These are phyloP conservation scores for Dictyostelium brefeldianum DNA, from an alignment of 78 protist genomes.

Conservation along the genomic window DNA sequence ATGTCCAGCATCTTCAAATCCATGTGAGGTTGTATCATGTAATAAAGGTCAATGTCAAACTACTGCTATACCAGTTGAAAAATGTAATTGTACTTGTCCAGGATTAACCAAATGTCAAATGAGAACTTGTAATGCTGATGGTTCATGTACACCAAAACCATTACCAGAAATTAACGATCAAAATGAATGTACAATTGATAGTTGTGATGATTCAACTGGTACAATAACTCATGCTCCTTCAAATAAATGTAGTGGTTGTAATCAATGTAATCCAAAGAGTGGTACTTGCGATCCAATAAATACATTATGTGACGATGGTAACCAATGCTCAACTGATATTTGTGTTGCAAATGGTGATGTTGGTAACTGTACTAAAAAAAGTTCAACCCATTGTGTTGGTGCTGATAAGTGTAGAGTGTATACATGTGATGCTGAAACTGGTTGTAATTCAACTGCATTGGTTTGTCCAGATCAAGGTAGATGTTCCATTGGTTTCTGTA, in stretches of 20 bases:
- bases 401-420: conserved; percentile 7
- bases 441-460: not conserved
- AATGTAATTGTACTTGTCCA: not conserved
- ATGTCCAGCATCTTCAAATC: not conserved
- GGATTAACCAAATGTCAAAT: not conserved
- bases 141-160: not conserved
- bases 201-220: not conserved
- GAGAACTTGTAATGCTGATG: not conserved
- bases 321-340: conserved; percentile 7
- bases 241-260: not conserved
- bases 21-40: not conserved
- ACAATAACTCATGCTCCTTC: not conserved
- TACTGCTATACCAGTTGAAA: not conserved
- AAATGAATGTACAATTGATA: conserved; percentile 12
- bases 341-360: not conserved
- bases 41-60: not conserved
- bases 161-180: not conserved
- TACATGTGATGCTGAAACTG: conserved; percentile 30
- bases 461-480: conserved; percentile 50
- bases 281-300: conserved; percentile 1
- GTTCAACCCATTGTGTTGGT: conserved; percentile 1
- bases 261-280: not conserved
- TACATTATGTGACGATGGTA: conserved; percentile 20
- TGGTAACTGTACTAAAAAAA: not conserved
- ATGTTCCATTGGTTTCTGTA: conserved; percentile 48